These are phyloP conservation scores for Phytopythium ostracodes DNA, from an alignment of 352 stramenopile genomes.

Conservation along the genomic window DNA sequence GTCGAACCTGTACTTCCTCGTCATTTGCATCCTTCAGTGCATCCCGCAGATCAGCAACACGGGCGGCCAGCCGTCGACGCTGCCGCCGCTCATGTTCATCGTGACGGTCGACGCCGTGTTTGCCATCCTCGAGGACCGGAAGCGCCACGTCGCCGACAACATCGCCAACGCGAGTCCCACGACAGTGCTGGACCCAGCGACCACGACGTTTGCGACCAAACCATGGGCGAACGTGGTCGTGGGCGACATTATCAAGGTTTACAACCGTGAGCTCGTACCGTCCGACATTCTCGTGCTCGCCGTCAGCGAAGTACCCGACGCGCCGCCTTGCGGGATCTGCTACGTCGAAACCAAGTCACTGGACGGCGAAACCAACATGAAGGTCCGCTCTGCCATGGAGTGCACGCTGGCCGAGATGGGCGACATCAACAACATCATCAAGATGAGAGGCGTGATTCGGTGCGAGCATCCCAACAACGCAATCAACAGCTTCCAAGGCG, in stretches of 20 bases:
- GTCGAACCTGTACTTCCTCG: conserved; percentile 92
- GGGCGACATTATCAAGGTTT: conserved; percentile 76
- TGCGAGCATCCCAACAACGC: conserved; percentile 86
- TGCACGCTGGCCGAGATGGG: conserved; percentile 53
- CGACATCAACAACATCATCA: conserved; percentile 29
- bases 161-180: conserved; percentile 75
- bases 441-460: conserved; percentile 53
- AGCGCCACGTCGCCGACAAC: conserved; percentile 80
- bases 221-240: conserved; percentile 83
- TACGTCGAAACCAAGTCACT: conserved; percentile 91
- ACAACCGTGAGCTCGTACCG: conserved; percentile 79
- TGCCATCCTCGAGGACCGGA: conserved; percentile 83
- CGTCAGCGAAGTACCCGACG: conserved; percentile 58
- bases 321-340: conserved; percentile 66
- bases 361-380: conserved; percentile 93
- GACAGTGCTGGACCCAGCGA: conserved; percentile 43
- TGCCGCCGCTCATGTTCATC: conserved; percentile 89
- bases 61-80: conserved; percentile 75
- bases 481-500: conserved; percentile 91
- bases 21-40: conserved; percentile 85
- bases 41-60: conserved; percentile 92
- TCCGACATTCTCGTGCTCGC: conserved; percentile 84
- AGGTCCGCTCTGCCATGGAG: conserved; percentile 82
- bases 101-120: conserved; percentile 89
- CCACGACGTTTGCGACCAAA: conserved; percentile 45